Percentiles rank a stretch among this genome's conserved stretches.
Conservation (phyloP, 257 asterid species). For the Capsicum baccatum region DNA sequence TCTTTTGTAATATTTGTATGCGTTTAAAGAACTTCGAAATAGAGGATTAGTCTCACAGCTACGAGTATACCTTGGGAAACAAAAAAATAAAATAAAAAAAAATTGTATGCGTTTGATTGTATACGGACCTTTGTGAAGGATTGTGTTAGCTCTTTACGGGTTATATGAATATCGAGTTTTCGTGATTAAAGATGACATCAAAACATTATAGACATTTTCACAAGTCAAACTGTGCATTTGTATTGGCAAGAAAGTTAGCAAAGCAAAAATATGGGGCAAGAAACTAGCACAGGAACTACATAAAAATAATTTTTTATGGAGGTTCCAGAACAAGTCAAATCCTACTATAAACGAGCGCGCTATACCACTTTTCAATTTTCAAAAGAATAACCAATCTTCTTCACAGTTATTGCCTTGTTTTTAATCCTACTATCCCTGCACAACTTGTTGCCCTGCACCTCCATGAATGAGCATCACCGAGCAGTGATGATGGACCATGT, state of each 20-base stretch:
- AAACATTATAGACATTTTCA: neutral
- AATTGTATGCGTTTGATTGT: too few species aligned
- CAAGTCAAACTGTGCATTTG: constrained; percentile 9
- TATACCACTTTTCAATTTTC: constrained; percentile 48
- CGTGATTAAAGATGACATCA: neutral
- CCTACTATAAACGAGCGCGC: constrained; percentile 51
- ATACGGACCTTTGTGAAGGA: too few species aligned
- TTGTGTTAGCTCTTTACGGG: too few species aligned
- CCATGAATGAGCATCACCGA: constrained; percentile 61
- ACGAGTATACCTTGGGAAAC: too few species aligned
- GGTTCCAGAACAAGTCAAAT: constrained; percentile 24
- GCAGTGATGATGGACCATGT: constrained; percentile 94
- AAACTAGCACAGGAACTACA: constrained; percentile 34
- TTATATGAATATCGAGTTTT: too few species aligned
- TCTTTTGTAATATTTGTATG: too few species aligned
- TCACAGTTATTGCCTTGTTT: constrained; percentile 17
- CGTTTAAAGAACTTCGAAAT: too few species aligned
- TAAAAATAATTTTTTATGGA: constrained; percentile 30
- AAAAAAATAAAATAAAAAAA: too few species aligned
- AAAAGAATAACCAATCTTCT: constrained; percentile 43
- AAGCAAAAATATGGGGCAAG: constrained; percentile 36
- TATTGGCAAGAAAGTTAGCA: constrained; percentile 17
- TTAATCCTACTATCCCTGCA: constrained; percentile 52
- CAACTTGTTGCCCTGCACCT: constrained; percentile 56
- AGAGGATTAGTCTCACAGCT: too few species aligned